Evolutionary conservation across 257 asterid genomes (phyloP), one percentile per base, ranked within the genome.

Genomic region (Anisodus acutangulus): DNA sequence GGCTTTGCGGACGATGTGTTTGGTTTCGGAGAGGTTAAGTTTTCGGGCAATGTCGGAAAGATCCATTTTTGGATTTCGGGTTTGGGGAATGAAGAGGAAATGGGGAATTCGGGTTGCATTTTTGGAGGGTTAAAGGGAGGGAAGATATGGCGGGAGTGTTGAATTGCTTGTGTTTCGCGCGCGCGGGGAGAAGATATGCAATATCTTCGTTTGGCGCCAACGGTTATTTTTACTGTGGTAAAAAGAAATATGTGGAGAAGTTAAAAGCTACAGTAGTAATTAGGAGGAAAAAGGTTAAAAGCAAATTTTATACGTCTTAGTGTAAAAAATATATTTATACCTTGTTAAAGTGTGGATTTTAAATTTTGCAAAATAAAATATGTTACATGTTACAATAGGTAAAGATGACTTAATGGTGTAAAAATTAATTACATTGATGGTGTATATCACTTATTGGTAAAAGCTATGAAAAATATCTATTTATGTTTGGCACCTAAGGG

Each of bases 1-100:
- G 8, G 99, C 98, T 88, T 91, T 92, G 16, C 95, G 95, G 59
- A 90, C 83, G 47, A 96, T 87, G 16, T 63, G 88, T 58, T 93
- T 97, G 87, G 94, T 86, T 58, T 91, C 91, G 0, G 97, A 87
- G 43, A 97, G 86, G 55, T 92, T 92, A 63, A 97, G 85, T 87
- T 92, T 95, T 80, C 85, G 87, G 16, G 98, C 97, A 10, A 94
- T 87, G 3, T 91, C 94, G 6, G 92, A 85, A 86, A 91, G 87
- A 72, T 94, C 97, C 99, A 95, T 95, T 87, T 68, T 41, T 37
- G 39, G 19, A 22, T 55, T 64, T 84, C 51, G 6, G 83, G 71
- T 22, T 83, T 82, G 59, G 43, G 15, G 35, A 41, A 15, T 49
- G 59, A 49, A 49, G 68, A 68, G 39, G 37, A 66, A 58, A 59